Evolutionary conservation across 202 grass and related monocot species (phyloP).

Genomic region (Brachypodium distachyon): DNA sequence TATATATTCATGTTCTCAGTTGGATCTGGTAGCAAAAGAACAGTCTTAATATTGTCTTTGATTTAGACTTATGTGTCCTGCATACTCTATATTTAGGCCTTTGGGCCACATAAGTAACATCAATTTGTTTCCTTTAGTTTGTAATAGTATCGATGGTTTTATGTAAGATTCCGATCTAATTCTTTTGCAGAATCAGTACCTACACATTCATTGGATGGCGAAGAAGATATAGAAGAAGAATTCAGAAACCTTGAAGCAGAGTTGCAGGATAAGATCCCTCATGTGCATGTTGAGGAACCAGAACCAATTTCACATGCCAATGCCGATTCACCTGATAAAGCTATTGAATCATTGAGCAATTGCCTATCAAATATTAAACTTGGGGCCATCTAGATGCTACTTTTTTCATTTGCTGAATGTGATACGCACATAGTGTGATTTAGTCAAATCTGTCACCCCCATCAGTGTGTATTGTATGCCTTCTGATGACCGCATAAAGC

Average conservation of each 20-base stretch:
- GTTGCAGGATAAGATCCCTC: constrained; percentile 34
- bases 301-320: constrained; percentile 20
- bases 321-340: constrained; percentile 19
- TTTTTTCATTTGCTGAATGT: constrained; percentile 10
- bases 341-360: constrained; percentile 35
- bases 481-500: not conserved
- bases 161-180: not conserved
- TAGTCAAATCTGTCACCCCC: not conserved
- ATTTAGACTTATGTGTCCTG: not conserved
- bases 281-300: constrained; percentile 22
- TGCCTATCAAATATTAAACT: constrained; percentile 60
- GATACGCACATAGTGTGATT: constrained; percentile 13
- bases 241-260: constrained; percentile 71
- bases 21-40: not conserved
- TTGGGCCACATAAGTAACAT: not conserved
- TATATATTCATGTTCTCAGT: constrained; percentile 3
- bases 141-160: not conserved
- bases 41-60: not conserved
- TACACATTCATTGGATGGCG: constrained; percentile 28
- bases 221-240: constrained; percentile 70
- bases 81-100: not conserved
- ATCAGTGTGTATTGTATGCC: constrained; percentile 11
- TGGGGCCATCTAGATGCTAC: constrained; percentile 41
- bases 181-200: constrained; percentile 50
- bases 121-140: not conserved